Evolutionary conservation across 306 rosid species (phyloP).

Genomic region (Cercis canadensis): DNA sequence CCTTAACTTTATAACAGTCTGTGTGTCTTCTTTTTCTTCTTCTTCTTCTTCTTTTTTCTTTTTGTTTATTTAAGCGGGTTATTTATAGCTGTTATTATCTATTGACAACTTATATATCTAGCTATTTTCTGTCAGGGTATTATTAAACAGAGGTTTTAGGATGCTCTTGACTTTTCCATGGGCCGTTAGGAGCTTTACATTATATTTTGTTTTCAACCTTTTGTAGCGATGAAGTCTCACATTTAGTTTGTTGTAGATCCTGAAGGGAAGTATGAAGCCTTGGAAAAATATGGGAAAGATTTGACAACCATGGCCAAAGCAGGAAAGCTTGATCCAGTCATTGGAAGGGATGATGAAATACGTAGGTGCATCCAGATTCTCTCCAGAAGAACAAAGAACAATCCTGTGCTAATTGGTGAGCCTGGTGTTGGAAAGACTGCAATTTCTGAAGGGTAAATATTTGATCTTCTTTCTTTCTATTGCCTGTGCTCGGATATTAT

Average conservation of each 20-base stretch:
- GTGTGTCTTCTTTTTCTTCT: constrained; percentile 6
- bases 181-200: constrained; percentile 15
- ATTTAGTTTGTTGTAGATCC: constrained; percentile 73
- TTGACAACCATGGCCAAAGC: constrained; percentile 93
- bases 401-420: constrained; percentile 98
- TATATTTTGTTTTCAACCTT: constrained; percentile 21
- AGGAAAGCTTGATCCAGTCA: constrained; percentile 98
- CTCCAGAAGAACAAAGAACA: constrained; percentile 97
- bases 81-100: too few relatives aligned
- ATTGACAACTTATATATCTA: constrained; percentile 17
- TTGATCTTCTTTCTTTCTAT: constrained; percentile 20
- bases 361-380: constrained; percentile 99
- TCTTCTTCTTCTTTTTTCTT: too few relatives aligned
- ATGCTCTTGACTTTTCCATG: constrained; percentile 14
- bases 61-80: too few relatives aligned
- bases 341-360: constrained; percentile 99
- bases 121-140: background rate
- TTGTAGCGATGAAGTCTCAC: constrained; percentile 14
- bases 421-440: constrained; percentile 99
- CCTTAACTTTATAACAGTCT: constrained; percentile 1
- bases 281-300: constrained; percentile 97
- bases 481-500: background rate
- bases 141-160: background rate
- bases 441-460: constrained; percentile 92
- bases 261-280: constrained; percentile 95